Evolutionary conservation across 768 basidiomycete genomes (phyloP), one percentile per base, ranked within the genome.

Genomic region (Suillus discolor): DNA sequence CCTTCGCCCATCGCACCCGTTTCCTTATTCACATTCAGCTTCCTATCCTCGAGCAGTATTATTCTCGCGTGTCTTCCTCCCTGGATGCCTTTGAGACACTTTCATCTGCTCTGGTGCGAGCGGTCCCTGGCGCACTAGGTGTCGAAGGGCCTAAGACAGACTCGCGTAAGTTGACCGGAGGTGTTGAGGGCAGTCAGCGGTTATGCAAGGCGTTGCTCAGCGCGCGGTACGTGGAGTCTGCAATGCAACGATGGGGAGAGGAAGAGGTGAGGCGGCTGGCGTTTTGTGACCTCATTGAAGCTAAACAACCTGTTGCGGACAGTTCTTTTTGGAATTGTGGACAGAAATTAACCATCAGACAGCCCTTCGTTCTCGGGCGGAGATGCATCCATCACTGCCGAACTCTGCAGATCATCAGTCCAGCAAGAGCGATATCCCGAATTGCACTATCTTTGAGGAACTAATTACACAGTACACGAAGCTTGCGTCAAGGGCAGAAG

Each of bases 251-350:
- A 6, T 99, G 96, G 96, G 90, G 91, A 31, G 97, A 99, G 76
- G 96, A 98, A 53, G 68, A 92, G 74, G 96, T 97, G 67, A 71
- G 91, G 70, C 12, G 91, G 70, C 18, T 42, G 18, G 7, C 7
- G 4, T 42, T 62, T 39, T 4, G 41, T 38, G 47, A n/a, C 66
- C 42, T 61, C 41, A 49, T 60, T 13, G 64, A 61, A 51, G 45
- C 63, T 55, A 54, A 25, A 20, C 41, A 42, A 38, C 12, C 53
- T 54, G 23, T n/a, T 66, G 13, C 57, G 61, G 54, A 41, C 71
- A 97, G 96, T 96, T 95, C 78, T 98, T 97, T 81, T 80, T 99
- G 18, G 93, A 97, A 74, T 77, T 99, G 39, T 95, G 91, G 90
- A 79, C 85, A 15, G 93, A 94, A 70, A 92, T 96, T 69, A 87